Conservation (phyloP, 768 basidiomycete genomes). For the Boletus bicolor region DNA sequence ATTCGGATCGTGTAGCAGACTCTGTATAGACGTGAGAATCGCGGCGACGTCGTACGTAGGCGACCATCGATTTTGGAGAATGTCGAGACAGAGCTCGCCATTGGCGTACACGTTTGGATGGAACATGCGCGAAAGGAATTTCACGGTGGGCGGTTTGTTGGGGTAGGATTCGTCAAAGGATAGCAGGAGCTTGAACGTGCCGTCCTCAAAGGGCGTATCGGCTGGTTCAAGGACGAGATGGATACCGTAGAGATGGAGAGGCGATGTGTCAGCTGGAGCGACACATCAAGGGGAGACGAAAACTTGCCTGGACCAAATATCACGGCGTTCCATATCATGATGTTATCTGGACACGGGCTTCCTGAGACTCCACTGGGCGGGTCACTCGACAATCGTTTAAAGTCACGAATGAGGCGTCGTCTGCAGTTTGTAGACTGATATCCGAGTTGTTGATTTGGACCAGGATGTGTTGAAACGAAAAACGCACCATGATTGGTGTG, state of each 20-base stretch:
- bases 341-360: slow-evolving; percentile 96
- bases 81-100: slow-evolving; percentile 97
- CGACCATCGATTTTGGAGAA: slow-evolving; percentile 97
- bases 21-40: slow-evolving; percentile 95
- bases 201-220: slow-evolving; percentile 98
- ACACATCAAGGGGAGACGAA: background rate
- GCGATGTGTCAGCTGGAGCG: slow-evolving; percentile 1
- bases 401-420: slow-evolving; percentile 95
- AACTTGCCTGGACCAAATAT: slow-evolving; percentile 94
- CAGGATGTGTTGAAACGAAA: background rate
- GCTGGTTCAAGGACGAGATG: slow-evolving; percentile 43
- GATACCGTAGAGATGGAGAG: background rate
- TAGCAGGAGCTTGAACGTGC: slow-evolving; percentile 94
- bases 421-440: slow-evolving; percentile 87
- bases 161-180: slow-evolving; percentile 98
- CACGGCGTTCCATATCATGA: slow-evolving; percentile 99
- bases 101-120: slow-evolving; percentile 99
- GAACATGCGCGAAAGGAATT: slow-evolving; percentile 97
- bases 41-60: slow-evolving; percentile 99
- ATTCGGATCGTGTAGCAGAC: slow-evolving; percentile 94
- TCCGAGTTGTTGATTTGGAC: background rate
- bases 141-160: slow-evolving; percentile 96
- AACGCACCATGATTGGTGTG: slow-evolving; percentile 22
- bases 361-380: slow-evolving; percentile 96
- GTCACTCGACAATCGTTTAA: slow-evolving; percentile 91